Evolutionary conservation across 1,284 basidiomycete genomes (phyloP).

Genomic region (Moniliella sp.): DNA sequence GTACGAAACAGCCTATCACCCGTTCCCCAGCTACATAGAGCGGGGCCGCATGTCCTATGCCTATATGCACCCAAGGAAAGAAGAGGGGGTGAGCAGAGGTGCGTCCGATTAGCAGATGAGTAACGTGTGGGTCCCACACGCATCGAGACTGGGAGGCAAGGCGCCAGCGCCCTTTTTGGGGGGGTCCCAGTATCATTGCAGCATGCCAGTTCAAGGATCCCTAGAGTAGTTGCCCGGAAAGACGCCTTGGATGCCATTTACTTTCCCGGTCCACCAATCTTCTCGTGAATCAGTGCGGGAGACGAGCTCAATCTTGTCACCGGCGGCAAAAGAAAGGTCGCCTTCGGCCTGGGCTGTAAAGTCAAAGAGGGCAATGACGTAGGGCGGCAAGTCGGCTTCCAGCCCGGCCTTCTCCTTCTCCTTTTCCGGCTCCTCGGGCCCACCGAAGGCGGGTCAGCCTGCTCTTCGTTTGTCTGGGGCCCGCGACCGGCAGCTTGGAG

Average conservation of each 20-base stretch:
- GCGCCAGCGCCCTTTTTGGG: too few species aligned
- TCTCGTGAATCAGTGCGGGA: conserved; percentile 62
- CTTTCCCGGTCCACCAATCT: conserved; percentile 90
- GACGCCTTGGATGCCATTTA: conserved; percentile 66
- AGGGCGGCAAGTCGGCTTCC: conserved; percentile 51
- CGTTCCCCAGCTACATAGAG: too few species aligned
- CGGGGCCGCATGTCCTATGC: too few species aligned
- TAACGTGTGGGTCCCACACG: too few species aligned
- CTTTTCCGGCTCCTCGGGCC: neutral
- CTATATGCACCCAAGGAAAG: too few species aligned
- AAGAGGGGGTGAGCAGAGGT: too few species aligned
- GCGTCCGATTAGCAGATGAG: too few species aligned
- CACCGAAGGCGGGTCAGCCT: neutral
- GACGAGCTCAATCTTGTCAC: conserved; percentile 81
- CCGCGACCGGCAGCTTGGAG: conserved; percentile 4
- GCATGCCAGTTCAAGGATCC: too few species aligned
- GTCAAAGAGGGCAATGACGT: conserved; percentile 83
- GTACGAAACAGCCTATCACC: too few species aligned
- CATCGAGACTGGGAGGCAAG: too few species aligned
- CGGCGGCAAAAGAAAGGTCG: conserved; percentile 68
- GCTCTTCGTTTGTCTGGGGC: conserved; percentile 3
- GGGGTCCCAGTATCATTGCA: too few species aligned
- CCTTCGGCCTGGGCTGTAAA: conserved; percentile 59
- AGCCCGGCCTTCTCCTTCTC: conserved; percentile 68
- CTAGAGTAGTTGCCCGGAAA: too few species aligned